A percentile compares a stretch with the other conserved stretches of the same genome.
These are phyloP conservation scores for Globisporangium orthogonon DNA, from an alignment of 352 stramenopile species.

Conservation along the genomic window DNA sequence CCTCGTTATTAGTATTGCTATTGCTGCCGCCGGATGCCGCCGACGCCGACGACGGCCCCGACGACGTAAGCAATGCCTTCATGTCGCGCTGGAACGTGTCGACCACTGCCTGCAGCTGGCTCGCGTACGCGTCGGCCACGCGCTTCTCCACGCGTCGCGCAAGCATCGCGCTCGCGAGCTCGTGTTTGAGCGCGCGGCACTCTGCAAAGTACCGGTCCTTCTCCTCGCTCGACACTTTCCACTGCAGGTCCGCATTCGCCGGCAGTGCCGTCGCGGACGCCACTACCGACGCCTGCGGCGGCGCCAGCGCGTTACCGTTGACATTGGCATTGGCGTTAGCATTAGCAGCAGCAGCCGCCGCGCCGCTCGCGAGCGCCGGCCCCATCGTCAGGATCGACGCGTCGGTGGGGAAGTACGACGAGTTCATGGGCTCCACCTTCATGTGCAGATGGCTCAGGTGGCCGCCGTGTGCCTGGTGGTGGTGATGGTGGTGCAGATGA, in stretches of 20 bases:
- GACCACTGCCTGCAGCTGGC: constrained; percentile 45
- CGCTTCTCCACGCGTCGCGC: constrained; percentile 41
- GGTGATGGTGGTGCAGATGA: background rate
- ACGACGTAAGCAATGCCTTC: constrained; percentile 27
- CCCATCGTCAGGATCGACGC: constrained; percentile 56
- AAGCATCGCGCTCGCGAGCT: constrained; percentile 42
- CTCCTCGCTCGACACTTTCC: constrained; percentile 44
- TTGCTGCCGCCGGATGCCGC: too few relatives aligned
- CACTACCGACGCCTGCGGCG: constrained; percentile 1
- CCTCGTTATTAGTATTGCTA: constrained; percentile 21
- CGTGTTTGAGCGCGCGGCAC: constrained; percentile 52
- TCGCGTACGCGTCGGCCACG: constrained; percentile 26
- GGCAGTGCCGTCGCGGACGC: constrained; percentile 8
- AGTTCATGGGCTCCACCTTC: constrained; percentile 62
- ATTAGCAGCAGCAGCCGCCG: background rate
- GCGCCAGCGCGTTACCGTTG: constrained; percentile 9
- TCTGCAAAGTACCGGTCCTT: constrained; percentile 69
- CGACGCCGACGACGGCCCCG: constrained; percentile 9
- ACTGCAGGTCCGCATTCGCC: constrained; percentile 26
- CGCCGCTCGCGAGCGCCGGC: constrained; percentile 12
- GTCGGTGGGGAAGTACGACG: constrained; percentile 61
- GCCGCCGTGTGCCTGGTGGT: constrained; percentile 7
- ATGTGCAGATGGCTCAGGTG: constrained; percentile 30
- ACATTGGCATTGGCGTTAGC: too few relatives aligned
- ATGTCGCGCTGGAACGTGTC: constrained; percentile 56